A percentile compares a stretch with the other conserved stretches of the same genome.
These are phyloP conservation scores for Fonsecaea nubica DNA, from an alignment of 2,329 filamentous ascomycete genomes.

Conservation along the genomic window DNA sequence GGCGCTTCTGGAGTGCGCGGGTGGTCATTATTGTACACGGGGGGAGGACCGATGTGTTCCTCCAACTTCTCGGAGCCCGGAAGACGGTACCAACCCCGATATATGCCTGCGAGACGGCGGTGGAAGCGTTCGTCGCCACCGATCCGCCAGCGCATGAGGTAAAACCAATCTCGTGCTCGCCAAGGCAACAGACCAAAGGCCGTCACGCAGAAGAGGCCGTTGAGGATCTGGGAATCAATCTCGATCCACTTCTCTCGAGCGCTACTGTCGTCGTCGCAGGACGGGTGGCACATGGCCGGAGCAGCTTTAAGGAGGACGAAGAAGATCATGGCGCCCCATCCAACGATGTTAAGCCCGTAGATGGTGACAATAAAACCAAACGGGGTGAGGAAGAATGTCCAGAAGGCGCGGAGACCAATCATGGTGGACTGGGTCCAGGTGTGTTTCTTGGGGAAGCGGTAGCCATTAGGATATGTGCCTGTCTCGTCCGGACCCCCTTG, in stretches of 20 bases:
- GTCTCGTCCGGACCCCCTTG: slow-evolving; percentile 42
- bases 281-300: slow-evolving; percentile 59
- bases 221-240: slow-evolving; percentile 81
- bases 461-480: slow-evolving; percentile 47
- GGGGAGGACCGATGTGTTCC: slow-evolving; percentile 39
- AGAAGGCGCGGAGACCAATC: slow-evolving; percentile 44
- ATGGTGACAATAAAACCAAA: slow-evolving; percentile 77
- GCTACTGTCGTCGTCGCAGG: slow-evolving; percentile 75
- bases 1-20: slow-evolving; percentile 28
- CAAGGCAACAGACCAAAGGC: slow-evolving; percentile 84
- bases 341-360: slow-evolving; percentile 82
- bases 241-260: slow-evolving; percentile 85
- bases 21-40: slow-evolving; percentile 34
- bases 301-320: slow-evolving; percentile 78
- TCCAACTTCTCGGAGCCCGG: slow-evolving; percentile 68
- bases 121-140: slow-evolving; percentile 62
- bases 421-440: slow-evolving; percentile 44
- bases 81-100: slow-evolving; percentile 77
- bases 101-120: slow-evolving; percentile 73
- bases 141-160: slow-evolving; percentile 69
- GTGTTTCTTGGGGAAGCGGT: slow-evolving; percentile 47
- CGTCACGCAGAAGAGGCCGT: slow-evolving; percentile 84
- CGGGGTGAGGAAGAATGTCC: slow-evolving; percentile 71
- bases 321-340: slow-evolving; percentile 92
- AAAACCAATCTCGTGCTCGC: slow-evolving; percentile 82